Evolutionary conservation across 2,329 filamentous ascomycete genomes (phyloP), one percentile per base, ranked within the genome.

Genomic region (Scytalidium sp.): DNA sequence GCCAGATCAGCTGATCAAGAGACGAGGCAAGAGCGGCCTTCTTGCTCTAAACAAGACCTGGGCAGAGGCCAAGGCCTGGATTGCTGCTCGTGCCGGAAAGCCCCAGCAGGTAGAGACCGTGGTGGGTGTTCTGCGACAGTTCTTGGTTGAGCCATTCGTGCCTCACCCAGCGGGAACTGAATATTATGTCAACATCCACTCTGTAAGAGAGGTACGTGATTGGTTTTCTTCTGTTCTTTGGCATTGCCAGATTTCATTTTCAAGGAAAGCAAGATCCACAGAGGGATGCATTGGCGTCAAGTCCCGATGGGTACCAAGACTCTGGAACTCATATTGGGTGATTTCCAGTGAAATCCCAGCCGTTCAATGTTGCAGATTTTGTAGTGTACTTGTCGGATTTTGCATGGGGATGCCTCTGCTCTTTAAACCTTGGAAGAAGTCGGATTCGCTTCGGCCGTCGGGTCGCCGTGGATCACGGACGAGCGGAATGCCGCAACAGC

Each of bases 171-270:
- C 91, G 65, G 87, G 91, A 71, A 97, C 93, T 58, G 94, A 99
- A 76, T 97, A 97, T 80, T 99, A 99, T 78, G 96, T 99, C 80
- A 97, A 97, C 85, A 99, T 99, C 80, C 94, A 97, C 84, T 97
- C 94, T 57, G 92, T 96, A 67, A 89, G 94, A 80, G 94, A 97
- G 86, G 94, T 97, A 85, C 85, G 91, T 85, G 47, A 27, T 32
- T 46, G 55, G 53, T 52, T 54, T 43, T 44, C n/a, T n/a, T n/a
- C 32, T 4, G 17, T n/a, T n/a, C n/a, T n/a, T n/a, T n/a, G n/a
- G n/a, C n/a, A n/a, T n/a, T n/a, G n/a, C n/a, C n/a, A n/a, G n/a
- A n/a, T n/a, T n/a, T n/a, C n/a, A n/a, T n/a, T n/a, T n/a, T n/a
- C n/a, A n/a, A n/a, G n/a, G n/a, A n/a, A n/a, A n/a, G n/a, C n/a